Conservation (phyloP, 805 yeast species). For the Candida germanica region DNA sequence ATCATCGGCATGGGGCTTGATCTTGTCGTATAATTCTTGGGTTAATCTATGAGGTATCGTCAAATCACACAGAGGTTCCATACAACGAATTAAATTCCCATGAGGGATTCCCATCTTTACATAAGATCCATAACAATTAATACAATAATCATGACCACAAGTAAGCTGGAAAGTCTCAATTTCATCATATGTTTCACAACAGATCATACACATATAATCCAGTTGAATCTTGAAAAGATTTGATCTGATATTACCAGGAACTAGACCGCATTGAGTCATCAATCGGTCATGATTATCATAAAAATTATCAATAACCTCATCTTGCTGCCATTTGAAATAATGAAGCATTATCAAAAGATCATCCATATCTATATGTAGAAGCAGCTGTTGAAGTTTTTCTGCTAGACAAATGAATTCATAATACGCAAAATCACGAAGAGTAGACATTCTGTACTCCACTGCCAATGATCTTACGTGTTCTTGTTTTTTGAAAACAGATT, state of each 20-base stretch:
- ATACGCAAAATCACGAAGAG: constrained; percentile 5
- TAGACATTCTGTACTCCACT: constrained; percentile 6
- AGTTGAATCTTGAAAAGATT: not conserved
- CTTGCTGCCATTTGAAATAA: constrained; percentile 37
- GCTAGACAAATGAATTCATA: constrained; percentile 4
- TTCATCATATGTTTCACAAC: constrained; percentile 55
- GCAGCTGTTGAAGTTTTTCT: constrained; percentile 2
- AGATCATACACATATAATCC: constrained; percentile 57
- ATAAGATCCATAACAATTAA: constrained; percentile 64
- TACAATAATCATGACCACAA: constrained; percentile 74
- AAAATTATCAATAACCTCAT: constrained; percentile 35
- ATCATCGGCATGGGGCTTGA: not conserved
- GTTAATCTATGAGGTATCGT: constrained; percentile 43
- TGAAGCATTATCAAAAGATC: constrained; percentile 37
- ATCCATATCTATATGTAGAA: constrained; percentile 12
- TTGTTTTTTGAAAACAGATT: not conserved
- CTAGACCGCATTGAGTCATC: constrained; percentile 27
- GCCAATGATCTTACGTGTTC: not conserved
- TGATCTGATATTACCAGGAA: not conserved
- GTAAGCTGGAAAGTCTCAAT: constrained; percentile 45
- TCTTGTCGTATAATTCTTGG: constrained; percentile 12
- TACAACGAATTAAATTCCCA: constrained; percentile 60
- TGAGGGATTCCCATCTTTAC: constrained; percentile 41
- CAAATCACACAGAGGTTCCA: constrained; percentile 52
- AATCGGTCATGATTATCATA: constrained; percentile 29